Percentiles rank a stretch among this genome's conserved stretches.
Conservation (phyloP, 352 stramenopile genomes). For the Porosira glacialis region DNA sequence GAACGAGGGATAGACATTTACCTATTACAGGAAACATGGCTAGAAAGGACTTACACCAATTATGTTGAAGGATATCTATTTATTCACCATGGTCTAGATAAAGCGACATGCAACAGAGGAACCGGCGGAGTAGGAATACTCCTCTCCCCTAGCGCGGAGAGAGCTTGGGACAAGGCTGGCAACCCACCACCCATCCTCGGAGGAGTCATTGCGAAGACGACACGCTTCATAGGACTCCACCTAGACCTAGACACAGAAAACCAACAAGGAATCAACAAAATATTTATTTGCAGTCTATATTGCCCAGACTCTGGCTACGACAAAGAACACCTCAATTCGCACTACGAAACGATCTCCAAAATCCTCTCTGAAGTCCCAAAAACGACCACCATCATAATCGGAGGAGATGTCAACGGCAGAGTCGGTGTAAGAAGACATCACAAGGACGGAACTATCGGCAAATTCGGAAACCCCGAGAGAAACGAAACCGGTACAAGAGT, state of each 20-base stretch:
- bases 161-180: constrained; percentile 11
- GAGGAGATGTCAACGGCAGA: constrained; percentile 20
- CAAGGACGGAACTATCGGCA: constrained; percentile 6
- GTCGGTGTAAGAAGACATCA: constrained; percentile 2
- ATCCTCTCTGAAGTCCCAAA: constrained; percentile 7
- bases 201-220: not conserved
- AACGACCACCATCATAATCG: not conserved
- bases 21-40: too few species aligned
- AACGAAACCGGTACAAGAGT: constrained; percentile 8
- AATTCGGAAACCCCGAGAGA: constrained; percentile 8
- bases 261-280: constrained; percentile 7
- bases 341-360: not conserved
- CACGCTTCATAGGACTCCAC: constrained; percentile 2
- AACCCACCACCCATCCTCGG: not conserved
- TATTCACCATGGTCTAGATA: constrained; percentile 13
- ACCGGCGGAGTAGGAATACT: constrained; percentile 20
- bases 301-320: constrained; percentile 5
- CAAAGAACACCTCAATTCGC: not conserved
- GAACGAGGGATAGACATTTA: too few species aligned
- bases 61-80: constrained; percentile 12
- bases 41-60: too few species aligned
- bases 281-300: constrained; percentile 9
- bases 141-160: constrained; percentile 6
- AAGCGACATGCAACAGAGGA: not conserved
- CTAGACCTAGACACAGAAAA: constrained; percentile 5